Evolutionary conservation across 345 rosid genomes (phyloP), one percentile per base, ranked within the genome.

Genomic region (Citrus hindsii): DNA sequence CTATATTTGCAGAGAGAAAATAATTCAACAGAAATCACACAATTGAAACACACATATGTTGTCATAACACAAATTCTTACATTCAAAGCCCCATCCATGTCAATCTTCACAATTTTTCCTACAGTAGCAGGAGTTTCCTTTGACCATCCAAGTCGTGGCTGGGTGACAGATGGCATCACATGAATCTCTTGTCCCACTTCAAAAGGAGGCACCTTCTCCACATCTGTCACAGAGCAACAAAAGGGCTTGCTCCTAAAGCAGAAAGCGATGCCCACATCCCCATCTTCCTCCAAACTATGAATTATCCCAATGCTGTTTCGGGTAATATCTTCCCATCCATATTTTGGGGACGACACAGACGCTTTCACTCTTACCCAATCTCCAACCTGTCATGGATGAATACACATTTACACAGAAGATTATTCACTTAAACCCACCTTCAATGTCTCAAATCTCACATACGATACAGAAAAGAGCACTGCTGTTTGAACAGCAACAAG

Each of bases 81-180:
- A 86, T 93, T 96, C 73, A 96, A 86, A 83, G 95, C 89, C 69
- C 99, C 98, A 82, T 96, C 98, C 98, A 94, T 92, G 90, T 96
- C 97, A 59, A 96, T 92, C 80, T 92, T 91, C 46, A 69, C 84
- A 83, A 96, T 86, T 86, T 89, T 94, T 67, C 98, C 99, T 77
- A 92, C 88, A 71, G 97, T 92, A 63, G 98, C 97, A n/a, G 93
- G 94, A 76, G 92, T 92, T 84, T 96, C 97, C 80, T 91, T 89
- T 78, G 97, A 92, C 99, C 99, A 96, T 79, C 99, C 99, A 79
- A 96, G 97, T 71, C 92, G 87, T 78, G 99, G 99, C 87, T 91
- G 97, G 61, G 91, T 75, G 38, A 94, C 90, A 66, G 98, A 87
- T 42, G 93, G 87, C 87, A 87, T 84, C 81, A 94, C 83, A 74